Evolutionary conservation across 164 flowering plant genomes (phyloP).

Genomic region (Magnolia officinalis): DNA sequence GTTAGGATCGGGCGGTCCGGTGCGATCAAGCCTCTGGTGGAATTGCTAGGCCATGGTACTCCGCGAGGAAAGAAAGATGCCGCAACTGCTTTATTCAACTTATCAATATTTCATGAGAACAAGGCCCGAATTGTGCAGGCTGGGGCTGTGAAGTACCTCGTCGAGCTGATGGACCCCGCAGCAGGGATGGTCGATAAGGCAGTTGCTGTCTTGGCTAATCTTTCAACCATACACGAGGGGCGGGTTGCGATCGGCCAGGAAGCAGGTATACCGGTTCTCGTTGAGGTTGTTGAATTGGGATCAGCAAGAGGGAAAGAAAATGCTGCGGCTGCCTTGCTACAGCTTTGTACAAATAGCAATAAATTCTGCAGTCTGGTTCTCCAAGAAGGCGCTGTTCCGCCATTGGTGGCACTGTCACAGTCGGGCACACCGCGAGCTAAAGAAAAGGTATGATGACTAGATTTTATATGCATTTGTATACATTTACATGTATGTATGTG

Average conservation of each 20-base stretch:
- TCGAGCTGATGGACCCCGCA: constrained; percentile 95
- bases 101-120: constrained; percentile 82
- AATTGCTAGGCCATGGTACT: constrained; percentile 67
- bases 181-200: constrained; percentile 98
- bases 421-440: constrained; percentile 91
- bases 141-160: constrained; percentile 81
- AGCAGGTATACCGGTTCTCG: constrained; percentile 77
- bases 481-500: neutral
- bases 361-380: constrained; percentile 73
- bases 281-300: constrained; percentile 93
- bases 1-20: constrained; percentile 84
- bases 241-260: constrained; percentile 69
- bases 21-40: constrained; percentile 77
- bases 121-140: constrained; percentile 80
- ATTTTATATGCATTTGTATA: neutral
- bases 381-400: constrained; percentile 95
- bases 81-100: constrained; percentile 90
- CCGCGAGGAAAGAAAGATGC: constrained; percentile 96
- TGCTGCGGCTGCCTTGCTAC: constrained; percentile 93
- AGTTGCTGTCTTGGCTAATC: constrained; percentile 94
- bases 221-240: constrained; percentile 85
- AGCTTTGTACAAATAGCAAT: constrained; percentile 66
- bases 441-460: constrained; percentile 62
- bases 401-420: constrained; percentile 80
- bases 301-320: constrained; percentile 94